Conservation (phyloP, 2,329 filamentous ascomycete genomes). For the Verticillium klebahnii region DNA sequence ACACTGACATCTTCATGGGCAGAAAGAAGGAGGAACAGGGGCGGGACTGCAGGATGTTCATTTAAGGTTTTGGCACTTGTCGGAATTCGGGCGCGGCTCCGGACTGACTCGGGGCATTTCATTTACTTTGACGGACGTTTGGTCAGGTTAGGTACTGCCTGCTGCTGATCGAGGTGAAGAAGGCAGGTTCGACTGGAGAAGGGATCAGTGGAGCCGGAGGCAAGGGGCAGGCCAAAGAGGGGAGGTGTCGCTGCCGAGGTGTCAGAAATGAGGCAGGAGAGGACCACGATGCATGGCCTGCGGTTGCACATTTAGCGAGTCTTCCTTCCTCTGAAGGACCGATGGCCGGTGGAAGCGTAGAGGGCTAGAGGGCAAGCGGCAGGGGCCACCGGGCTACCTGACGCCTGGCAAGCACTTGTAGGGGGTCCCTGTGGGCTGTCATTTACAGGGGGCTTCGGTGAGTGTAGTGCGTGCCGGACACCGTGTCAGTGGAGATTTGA, state of each 20-base stretch:
- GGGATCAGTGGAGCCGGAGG: not conserved
- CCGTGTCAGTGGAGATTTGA: too few relatives aligned
- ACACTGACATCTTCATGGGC: too few relatives aligned
- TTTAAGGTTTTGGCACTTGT: conserved; percentile 3
- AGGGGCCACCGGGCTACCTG: too few relatives aligned
- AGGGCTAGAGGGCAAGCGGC: too few relatives aligned
- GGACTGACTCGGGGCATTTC: not conserved
- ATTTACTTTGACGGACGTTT: not conserved
- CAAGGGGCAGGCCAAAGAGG: not conserved
- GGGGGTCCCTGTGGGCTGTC: too few relatives aligned
- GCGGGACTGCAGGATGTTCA: not conserved
- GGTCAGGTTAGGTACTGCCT: too few relatives aligned
- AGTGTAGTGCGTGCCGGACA: too few relatives aligned
- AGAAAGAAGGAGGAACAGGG: not conserved
- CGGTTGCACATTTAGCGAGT: not conserved
- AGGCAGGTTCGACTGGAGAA: not conserved
- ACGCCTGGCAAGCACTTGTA: too few relatives aligned
- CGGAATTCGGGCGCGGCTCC: not conserved
- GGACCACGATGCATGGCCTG: not conserved
- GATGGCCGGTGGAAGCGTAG: too few relatives aligned
- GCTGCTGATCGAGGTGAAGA: not conserved
- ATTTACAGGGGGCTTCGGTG: too few relatives aligned
- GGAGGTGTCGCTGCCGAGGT: not conserved
- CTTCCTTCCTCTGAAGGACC: not conserved
- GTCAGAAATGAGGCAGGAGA: not conserved